Base-by-base conservation (phyloP, 2,329 filamentous ascomycete species). In the Penicillium sp. region DNA sequence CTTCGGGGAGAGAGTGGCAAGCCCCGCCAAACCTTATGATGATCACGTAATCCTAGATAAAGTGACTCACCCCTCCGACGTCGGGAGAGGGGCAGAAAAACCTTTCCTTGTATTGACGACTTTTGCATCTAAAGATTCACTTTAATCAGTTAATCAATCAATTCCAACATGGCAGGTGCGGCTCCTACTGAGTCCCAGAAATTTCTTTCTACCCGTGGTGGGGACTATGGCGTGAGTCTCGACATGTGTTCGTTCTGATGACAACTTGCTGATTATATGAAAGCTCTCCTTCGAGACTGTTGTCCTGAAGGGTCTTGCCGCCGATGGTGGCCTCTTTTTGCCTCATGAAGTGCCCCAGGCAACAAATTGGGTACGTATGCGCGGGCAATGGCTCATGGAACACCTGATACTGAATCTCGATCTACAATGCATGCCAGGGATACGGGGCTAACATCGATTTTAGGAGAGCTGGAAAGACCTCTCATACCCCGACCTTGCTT, bases 281-380 rank as follows among this genome's bases (percentile, higher is more conserved):
- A 65, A 48, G n/a, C 26, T 39, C 44, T 43, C 19, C 9, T 96
- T 97, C 74, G 93, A 97, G 76, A 87, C 92, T 53, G 92, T 92
- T 47, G 91, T 96, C 42, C 82, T 96, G 63, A 96, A 96, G 76
- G 92, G 92, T 45, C 86, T 96, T 56, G 92, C 91, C 57, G 82
- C 85, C 46, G 93, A 97, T 70, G 91, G 91, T 57, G 93, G 93
- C 52, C 87, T 96, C 27, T 96, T 93, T 80, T 89, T 96, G 61
- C 93, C 93, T 43, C 88, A 96, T 44, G 61, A 70, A 33, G 64
- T 71, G 16, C 69, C 69, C 4, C n/a, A 42, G 39, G 39, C 39
- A 42, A 22, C 39, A 11, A 42, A 42, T 14, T 42, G 39, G 39
- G 39, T 42, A 42, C n/a, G 39, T 42, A 21, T 42, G 19, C 19